Percentiles rank a stretch among this genome's conserved stretches.
Conservation (phyloP, 352 stramenopile species). For the Stramenopiles sp. region DNA sequence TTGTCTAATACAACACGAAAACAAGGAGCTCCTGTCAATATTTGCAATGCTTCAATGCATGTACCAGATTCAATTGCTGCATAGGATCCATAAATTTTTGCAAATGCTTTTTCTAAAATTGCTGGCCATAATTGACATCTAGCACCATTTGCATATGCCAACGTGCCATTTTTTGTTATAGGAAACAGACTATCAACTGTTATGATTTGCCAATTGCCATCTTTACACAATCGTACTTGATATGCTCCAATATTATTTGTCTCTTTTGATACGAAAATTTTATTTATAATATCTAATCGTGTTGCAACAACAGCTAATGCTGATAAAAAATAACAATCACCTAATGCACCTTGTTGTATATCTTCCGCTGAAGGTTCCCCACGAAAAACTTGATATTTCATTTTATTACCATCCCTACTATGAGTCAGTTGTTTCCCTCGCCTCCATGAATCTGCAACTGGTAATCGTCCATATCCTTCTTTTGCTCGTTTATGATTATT, state of each 20-base stretch:
- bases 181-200: background rate
- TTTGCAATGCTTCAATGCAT: background rate
- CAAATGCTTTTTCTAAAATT: constrained; percentile 1
- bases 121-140: background rate
- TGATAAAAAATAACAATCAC: background rate
- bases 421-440: background rate
- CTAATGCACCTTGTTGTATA: background rate
- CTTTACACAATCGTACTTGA: background rate
- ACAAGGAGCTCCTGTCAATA: background rate
- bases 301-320: background rate
- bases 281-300: background rate
- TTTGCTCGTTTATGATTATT: background rate
- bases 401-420: background rate
- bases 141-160: background rate
- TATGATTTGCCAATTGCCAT: background rate
- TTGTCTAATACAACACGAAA: background rate
- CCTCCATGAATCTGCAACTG: background rate
- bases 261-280: background rate
- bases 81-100: background rate
- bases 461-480: background rate
- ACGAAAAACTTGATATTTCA: background rate
- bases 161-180: background rate
- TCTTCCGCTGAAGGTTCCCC: background rate
- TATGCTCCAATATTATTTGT: background rate
- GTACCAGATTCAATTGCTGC: background rate